Conservation (phyloP, 2,329 filamentous ascomycete genomes). For the Aspergillus aculeatus region DNA sequence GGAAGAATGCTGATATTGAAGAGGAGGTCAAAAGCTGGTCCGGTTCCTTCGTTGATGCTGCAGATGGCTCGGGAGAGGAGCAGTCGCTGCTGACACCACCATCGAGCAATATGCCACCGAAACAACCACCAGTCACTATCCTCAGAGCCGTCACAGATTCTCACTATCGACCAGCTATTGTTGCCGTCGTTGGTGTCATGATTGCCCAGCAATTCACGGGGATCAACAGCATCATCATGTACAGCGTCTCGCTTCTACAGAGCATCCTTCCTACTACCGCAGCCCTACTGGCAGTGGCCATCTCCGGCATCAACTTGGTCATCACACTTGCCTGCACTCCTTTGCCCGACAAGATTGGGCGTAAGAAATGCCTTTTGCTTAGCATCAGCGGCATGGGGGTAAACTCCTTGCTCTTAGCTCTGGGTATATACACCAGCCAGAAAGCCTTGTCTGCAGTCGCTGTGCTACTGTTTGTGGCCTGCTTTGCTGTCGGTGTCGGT, state of each 20-base stretch:
- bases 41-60: slow-evolving; percentile 43
- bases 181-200: slow-evolving; percentile 89
- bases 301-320: slow-evolving; percentile 81
- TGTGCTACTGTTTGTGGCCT: slow-evolving; percentile 80
- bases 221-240: slow-evolving; percentile 98
- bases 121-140: slow-evolving; percentile 67
- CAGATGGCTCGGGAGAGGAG: slow-evolving; percentile 57
- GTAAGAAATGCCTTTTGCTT: slow-evolving; percentile 78
- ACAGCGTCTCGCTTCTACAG: slow-evolving; percentile 85
- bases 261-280: slow-evolving; percentile 79
- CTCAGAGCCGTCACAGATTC: slow-evolving; percentile 64
- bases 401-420: slow-evolving; percentile 72
- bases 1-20: slow-evolving; percentile 65
- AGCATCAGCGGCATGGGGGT: slow-evolving; percentile 83
- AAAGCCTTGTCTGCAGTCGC: slow-evolving; percentile 77
- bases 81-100: slow-evolving; percentile 61
- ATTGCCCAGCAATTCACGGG: slow-evolving; percentile 87
- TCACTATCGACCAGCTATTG: slow-evolving; percentile 68
- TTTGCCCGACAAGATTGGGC: slow-evolving; percentile 80
- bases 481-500: slow-evolving; percentile 86
- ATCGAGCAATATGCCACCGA: slow-evolving; percentile 64
- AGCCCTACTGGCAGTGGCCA: slow-evolving; percentile 78
- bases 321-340: slow-evolving; percentile 80
- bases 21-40: slow-evolving; percentile 65
- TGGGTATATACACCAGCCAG: slow-evolving; percentile 72